phyloP scores from a whole-genome alignment of 805 yeast species.

The Monosporozyma aquatica region DNA sequence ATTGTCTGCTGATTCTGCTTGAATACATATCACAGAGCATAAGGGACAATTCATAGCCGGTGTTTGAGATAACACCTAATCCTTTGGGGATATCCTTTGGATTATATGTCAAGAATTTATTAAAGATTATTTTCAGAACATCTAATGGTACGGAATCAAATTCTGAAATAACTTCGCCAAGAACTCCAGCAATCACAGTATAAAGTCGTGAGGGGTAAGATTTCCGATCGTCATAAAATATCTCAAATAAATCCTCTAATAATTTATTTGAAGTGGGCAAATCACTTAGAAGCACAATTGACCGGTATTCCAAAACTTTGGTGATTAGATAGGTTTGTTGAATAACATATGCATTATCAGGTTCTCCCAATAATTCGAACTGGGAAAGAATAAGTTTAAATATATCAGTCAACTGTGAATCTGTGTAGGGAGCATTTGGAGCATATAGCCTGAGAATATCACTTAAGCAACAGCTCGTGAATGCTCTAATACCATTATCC shows the following conservation, averaged over 20 bases:
- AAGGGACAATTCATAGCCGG: constrained; percentile 58
- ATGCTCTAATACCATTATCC: constrained; percentile 62
- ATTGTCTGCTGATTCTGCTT: constrained; percentile 64
- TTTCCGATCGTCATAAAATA: constrained; percentile 46
- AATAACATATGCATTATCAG: constrained; percentile 49
- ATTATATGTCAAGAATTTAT: constrained; percentile 43
- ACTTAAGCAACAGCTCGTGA: constrained; percentile 61
- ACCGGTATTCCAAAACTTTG: constrained; percentile 63
- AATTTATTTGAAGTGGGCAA: constrained; percentile 52
- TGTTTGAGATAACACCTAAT: constrained; percentile 31
- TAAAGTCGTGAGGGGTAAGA: constrained; percentile 46
- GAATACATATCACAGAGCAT: constrained; percentile 59
- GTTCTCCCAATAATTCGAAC: constrained; percentile 46
- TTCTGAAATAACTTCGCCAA: constrained; percentile 68
- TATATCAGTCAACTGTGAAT: constrained; percentile 49
- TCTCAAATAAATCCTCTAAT: constrained; percentile 46
- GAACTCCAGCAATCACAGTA: constrained; percentile 57
- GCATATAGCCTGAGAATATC: constrained; percentile 73
- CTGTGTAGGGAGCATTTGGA: constrained; percentile 83
- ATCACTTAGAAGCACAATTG: constrained; percentile 67
- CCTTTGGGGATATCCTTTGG: constrained; percentile 25
- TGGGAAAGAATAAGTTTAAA: constrained; percentile 60
- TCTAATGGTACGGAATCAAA: constrained; percentile 51
- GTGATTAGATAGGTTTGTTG: constrained; percentile 60
- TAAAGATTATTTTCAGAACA: constrained; percentile 55